Evolutionary conservation across 768 basidiomycete species (phyloP).

Genomic region (Pleurotus djamor): DNA sequence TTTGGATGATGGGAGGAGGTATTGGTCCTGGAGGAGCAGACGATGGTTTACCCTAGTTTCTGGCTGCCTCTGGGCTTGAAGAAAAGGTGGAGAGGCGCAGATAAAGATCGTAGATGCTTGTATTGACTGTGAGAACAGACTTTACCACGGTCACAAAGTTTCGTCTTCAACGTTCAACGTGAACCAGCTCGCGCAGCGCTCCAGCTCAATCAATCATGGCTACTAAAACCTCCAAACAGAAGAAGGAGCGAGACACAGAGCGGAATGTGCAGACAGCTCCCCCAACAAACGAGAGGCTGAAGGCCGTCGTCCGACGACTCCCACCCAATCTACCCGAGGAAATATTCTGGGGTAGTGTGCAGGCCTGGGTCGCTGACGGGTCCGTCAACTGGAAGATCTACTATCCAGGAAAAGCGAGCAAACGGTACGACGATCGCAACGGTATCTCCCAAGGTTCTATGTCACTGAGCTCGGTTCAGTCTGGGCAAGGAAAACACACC

Average conservation of each 20-base stretch:
- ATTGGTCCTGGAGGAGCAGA: slow-evolving; percentile 61
- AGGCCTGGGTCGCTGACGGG: slow-evolving; percentile 79
- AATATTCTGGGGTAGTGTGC: slow-evolving; percentile 92
- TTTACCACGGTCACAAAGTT: no score
- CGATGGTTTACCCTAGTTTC: slow-evolving; percentile 53
- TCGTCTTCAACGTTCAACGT: no score
- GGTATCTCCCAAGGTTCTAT: slow-evolving; percentile 7
- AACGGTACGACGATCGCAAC: slow-evolving; percentile 42
- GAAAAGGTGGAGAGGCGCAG: background rate
- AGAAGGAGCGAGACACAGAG: slow-evolving; percentile 34
- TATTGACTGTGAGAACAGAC: no score
- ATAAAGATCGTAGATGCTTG: no score
- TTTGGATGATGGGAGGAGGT: slow-evolving; percentile 22
- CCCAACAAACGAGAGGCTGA: slow-evolving; percentile 58
- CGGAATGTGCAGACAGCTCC: slow-evolving; percentile 22
- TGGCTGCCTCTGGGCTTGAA: slow-evolving; percentile 17
- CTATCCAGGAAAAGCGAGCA: slow-evolving; percentile 66
- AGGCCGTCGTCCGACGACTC: slow-evolving; percentile 83
- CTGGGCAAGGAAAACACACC: slow-evolving; percentile 81
- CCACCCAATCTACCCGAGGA: slow-evolving; percentile 92
- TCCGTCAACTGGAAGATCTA: slow-evolving; percentile 66
- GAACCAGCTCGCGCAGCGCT: no score
- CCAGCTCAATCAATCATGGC: no score
- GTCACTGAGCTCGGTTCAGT: slow-evolving; percentile 34
- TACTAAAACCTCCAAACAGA: slow-evolving; percentile 20